Evolutionary conservation across 306 rosid species (phyloP).

Genomic region (Vicia villosa): DNA sequence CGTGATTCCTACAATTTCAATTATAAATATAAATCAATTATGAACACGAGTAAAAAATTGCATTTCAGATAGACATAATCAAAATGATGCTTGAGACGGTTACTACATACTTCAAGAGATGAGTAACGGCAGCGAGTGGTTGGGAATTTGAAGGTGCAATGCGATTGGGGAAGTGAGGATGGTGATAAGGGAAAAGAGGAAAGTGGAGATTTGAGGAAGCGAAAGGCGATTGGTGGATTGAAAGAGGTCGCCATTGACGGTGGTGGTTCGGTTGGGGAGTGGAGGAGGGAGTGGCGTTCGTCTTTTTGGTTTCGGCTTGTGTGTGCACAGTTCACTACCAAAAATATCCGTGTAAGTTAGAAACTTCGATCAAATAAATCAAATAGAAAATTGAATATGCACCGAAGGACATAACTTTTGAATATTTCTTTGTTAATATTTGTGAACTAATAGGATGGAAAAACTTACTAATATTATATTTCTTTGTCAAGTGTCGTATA

Average conservation of each 20-base stretch:
- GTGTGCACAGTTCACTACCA: too few species aligned
- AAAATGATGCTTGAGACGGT: not conserved
- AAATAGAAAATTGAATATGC: too few species aligned
- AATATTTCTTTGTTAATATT: too few species aligned
- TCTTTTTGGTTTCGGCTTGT: too few species aligned
- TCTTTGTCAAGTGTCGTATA: too few species aligned
- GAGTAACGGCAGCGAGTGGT: constrained; percentile 2
- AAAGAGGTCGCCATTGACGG: not conserved
- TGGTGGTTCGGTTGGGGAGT: not conserved
- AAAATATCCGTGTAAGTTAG: too few species aligned
- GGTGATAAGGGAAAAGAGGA: not conserved
- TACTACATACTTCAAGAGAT: constrained; percentile 1
- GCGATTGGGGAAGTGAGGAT: not conserved
- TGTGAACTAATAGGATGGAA: too few species aligned
- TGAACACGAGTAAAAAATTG: not conserved
- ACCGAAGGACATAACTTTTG: too few species aligned
- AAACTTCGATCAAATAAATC: too few species aligned
- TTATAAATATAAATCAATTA: constrained; percentile 2
- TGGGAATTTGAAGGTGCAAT: not conserved
- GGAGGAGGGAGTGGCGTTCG: too few species aligned
- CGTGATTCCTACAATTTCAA: constrained; percentile 1
- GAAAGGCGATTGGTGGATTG: not conserved
- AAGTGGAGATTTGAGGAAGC: not conserved
- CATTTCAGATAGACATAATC: not conserved
- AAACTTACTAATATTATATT: too few species aligned